phyloP scores from a whole-genome alignment of 2,329 filamentous ascomycete genomes.

The Hawksworthiomyces lignivorus region DNA sequence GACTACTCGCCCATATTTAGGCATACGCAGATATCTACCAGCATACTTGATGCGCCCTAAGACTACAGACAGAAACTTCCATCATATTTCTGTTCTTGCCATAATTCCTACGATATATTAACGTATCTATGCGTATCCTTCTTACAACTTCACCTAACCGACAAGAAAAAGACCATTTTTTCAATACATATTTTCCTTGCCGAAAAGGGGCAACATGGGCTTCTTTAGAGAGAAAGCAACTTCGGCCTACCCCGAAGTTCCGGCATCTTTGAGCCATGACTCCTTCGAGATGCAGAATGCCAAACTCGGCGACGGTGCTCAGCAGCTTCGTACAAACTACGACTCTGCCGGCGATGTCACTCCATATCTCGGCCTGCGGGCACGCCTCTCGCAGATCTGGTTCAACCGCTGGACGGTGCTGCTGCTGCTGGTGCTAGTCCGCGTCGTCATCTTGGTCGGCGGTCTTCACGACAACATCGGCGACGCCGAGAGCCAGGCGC shows the following conservation, averaged over 20 bases:
- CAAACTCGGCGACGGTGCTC: conserved; percentile 27
- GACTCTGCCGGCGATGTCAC: conserved; percentile 65
- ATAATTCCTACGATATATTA: too few species aligned
- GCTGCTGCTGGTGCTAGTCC: conserved; percentile 73
- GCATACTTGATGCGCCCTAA: too few species aligned
- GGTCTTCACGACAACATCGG: conserved; percentile 66
- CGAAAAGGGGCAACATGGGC: too few species aligned
- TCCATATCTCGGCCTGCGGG: conserved; percentile 83
- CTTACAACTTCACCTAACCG: too few species aligned
- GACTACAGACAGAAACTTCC: too few species aligned
- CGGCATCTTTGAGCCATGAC: conserved; percentile 22
- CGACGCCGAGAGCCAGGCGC: conserved; percentile 70
- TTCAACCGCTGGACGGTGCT: conserved; percentile 96
- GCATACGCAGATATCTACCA: too few species aligned
- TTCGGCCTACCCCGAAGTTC: conserved; percentile 22
- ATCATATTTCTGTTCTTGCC: too few species aligned
- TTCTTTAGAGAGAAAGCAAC: conserved; percentile 19
- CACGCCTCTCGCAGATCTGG: conserved; percentile 91
- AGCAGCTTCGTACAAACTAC: conserved; percentile 9
- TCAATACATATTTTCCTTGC: too few species aligned
- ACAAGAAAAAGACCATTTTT: too few species aligned
- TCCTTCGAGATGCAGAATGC: conserved; percentile 27
- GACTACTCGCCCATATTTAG: too few species aligned
- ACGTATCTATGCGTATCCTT: neutral
- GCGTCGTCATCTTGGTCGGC: conserved; percentile 68